Evolutionary conservation across 2,329 filamentous ascomycete genomes (phyloP).

Genomic region (Lithohypha guttulata): DNA sequence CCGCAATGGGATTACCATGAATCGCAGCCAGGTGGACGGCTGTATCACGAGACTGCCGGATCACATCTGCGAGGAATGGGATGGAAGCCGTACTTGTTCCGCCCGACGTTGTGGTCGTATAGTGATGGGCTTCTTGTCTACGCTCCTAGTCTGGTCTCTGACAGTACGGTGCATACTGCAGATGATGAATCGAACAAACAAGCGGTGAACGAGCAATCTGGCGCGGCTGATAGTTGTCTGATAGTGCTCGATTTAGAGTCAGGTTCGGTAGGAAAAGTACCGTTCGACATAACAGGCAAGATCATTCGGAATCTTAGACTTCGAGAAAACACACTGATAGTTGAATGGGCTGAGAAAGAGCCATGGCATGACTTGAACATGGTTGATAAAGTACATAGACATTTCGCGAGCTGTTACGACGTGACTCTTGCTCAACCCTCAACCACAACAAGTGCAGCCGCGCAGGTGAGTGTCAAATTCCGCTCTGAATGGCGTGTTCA

Average conservation of each 20-base stretch:
- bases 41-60: conserved; percentile 20
- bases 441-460: conserved; percentile 5
- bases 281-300: conserved; percentile 41
- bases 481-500: conserved; percentile 53
- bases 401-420: conserved; percentile 51
- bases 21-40: conserved; percentile 23
- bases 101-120: conserved; percentile 43
- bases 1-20: conserved; percentile 33
- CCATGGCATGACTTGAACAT: conserved; percentile 44
- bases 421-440: conserved; percentile 24
- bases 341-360: conserved; percentile 52
- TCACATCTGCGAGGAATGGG: conserved; percentile 15
- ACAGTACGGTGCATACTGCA: neutral
- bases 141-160: conserved; percentile 25
- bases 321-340: conserved; percentile 43
- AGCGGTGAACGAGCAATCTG: conserved; percentile 23
- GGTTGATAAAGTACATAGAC: conserved; percentile 42
- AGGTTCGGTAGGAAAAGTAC: conserved; percentile 34
- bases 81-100: conserved; percentile 27
- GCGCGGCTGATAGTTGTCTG: conserved; percentile 16
- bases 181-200: conserved; percentile 16
- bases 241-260: conserved; percentile 43
- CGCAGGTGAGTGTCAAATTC: conserved; percentile 30
- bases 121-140: conserved; percentile 49
- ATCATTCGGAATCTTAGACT: conserved; percentile 47